Evolutionary conservation across 805 yeast species (phyloP).

Genomic region (Millerago galiae): DNA sequence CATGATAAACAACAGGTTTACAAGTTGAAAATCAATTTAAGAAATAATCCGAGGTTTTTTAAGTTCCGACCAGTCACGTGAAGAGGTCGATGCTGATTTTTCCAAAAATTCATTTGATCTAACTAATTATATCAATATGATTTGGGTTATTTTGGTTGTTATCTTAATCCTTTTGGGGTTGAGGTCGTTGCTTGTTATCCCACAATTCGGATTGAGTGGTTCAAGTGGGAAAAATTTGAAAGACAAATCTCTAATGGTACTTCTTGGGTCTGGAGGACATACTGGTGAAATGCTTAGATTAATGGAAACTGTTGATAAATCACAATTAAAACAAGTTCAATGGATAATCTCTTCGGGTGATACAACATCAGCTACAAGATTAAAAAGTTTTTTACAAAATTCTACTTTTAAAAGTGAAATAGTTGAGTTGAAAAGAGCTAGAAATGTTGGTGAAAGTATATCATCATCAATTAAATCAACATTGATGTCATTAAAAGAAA

Average conservation of each 20-base stretch:
- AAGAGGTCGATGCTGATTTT: no score
- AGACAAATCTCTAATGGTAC: conserved; percentile 18
- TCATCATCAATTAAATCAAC: conserved; percentile 3
- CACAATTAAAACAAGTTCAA: conserved; percentile 9
- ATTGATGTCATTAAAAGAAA: neutral
- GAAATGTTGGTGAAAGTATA: conserved; percentile 50
- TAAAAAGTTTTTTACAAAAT: conserved; percentile 11
- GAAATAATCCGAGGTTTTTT: no score
- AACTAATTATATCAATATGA: no score
- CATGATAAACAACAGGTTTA: conserved; percentile 26
- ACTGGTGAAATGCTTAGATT: conserved; percentile 92
- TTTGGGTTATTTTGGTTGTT: neutral
- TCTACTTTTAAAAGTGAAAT: conserved; percentile 15
- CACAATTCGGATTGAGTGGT: conserved; percentile 7
- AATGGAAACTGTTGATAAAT: conserved; percentile 30
- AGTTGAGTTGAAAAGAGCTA: conserved; percentile 44
- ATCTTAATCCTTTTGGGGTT: neutral
- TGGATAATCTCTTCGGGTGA: conserved; percentile 47
- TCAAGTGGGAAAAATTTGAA: conserved; percentile 1
- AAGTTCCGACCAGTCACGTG: no score
- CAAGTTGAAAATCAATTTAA: neutral
- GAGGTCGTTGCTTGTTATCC: conserved; percentile 12
- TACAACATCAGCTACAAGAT: conserved; percentile 35
- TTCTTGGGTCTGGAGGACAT: conserved; percentile 96
- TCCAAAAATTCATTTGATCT: no score